These are phyloP conservation scores for Colletotrichum theobromicola DNA, from an alignment of 2,329 filamentous ascomycete species.

Conservation along the genomic window DNA sequence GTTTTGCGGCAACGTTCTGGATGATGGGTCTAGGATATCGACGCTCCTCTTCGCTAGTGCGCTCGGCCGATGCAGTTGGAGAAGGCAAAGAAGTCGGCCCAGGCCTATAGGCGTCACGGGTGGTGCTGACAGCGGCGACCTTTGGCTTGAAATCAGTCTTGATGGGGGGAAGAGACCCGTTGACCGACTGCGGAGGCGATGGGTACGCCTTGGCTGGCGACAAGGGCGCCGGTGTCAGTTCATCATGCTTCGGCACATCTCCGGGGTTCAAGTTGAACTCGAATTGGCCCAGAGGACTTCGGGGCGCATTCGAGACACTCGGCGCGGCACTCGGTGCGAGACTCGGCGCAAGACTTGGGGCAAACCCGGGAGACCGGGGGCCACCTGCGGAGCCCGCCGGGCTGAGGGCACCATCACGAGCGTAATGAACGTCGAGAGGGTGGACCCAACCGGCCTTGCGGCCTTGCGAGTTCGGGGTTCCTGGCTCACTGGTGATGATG, in stretches of 20 bases:
- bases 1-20: constrained; percentile 52
- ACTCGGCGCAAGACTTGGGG: not conserved
- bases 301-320: constrained; percentile 31
- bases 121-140: not conserved
- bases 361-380: constrained; percentile 20
- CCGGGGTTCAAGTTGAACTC: constrained; percentile 37
- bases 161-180: constrained; percentile 24
- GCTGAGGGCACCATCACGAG: constrained; percentile 16
- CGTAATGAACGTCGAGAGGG: constrained; percentile 53
- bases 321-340: not conserved
- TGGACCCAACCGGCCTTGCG: constrained; percentile 47
- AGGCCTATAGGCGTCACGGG: constrained; percentile 31
- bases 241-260: not conserved
- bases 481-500: constrained; percentile 31
- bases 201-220: constrained; percentile 25
- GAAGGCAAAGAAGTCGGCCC: constrained; percentile 44
- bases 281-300: constrained; percentile 46
- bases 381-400: constrained; percentile 23
- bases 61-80: constrained; percentile 44
- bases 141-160: constrained; percentile 23
- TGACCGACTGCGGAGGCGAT: constrained; percentile 40
- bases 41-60: constrained; percentile 42
- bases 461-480: constrained; percentile 33
- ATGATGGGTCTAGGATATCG: constrained; percentile 46
- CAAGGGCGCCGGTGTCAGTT: constrained; percentile 16